A percentile compares a stretch with the other conserved stretches of the same genome.
phyloP scores from a whole-genome alignment of 2,329 filamentous ascomycete genomes.

The Sclerotinia glacialis region DNA sequence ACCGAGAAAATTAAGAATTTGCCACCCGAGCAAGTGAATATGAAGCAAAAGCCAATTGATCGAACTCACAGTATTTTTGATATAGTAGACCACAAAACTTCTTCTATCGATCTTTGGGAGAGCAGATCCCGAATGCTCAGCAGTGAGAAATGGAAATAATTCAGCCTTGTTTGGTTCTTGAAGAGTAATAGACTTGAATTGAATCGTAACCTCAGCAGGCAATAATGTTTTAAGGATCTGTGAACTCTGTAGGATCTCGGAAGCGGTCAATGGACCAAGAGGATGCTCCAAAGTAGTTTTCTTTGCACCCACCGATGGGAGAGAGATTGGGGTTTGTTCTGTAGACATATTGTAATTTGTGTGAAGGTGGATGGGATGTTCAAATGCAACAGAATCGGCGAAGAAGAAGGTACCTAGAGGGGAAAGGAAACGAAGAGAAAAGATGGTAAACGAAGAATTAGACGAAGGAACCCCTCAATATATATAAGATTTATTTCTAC shows the following conservation, averaged over 20 bases:
- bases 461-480: constrained; percentile 2
- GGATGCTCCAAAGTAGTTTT: constrained; percentile 46
- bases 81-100: constrained; percentile 57
- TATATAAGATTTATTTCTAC: background rate
- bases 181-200: constrained; percentile 64
- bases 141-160: constrained; percentile 50
- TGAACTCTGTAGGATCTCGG: constrained; percentile 54
- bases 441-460: background rate
- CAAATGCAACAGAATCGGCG: background rate
- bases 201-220: constrained; percentile 53
- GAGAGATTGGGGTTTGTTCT: constrained; percentile 32
- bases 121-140: constrained; percentile 45
- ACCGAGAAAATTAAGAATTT: background rate
- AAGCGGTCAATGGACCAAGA: constrained; percentile 56
- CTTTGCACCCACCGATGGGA: constrained; percentile 33
- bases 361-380: too few relatives aligned
- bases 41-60: background rate
- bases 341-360: constrained; percentile 3
- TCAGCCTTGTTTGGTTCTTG: constrained; percentile 55
- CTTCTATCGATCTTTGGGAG: constrained; percentile 48
- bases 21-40: background rate
- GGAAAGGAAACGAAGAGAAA: background rate
- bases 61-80: constrained; percentile 54
- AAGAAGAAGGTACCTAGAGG: background rate
- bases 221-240: constrained; percentile 52